Evolutionary conservation across 176 grass and related monocot genomes (phyloP), one percentile per base, ranked within the genome.

Genomic region (Thinopyrum elongatum): DNA sequence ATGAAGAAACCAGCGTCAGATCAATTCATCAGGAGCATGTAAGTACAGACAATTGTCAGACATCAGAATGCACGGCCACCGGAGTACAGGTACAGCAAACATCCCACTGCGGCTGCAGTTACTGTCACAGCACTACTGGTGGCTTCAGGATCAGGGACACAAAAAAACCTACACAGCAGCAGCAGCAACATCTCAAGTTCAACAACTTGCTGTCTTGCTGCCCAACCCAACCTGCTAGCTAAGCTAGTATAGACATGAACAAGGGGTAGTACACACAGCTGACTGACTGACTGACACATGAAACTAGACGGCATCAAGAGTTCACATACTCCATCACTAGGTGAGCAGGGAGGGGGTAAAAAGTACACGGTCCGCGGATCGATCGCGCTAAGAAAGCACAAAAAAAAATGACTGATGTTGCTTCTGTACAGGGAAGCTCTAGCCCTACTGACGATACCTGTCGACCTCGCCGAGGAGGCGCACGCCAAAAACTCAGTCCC

Each of bases 391-490:
- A 88, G 17, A 76, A 88, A 88, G 77, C 38, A 86, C 46, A 81
- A 87, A 87, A 91, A 89, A 77, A 86, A 84, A 3, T 57, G 19
- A 57, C 53, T 83, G 65, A 77, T 81, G 66, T 76, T 92, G 86
- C 79, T 83, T 92, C 90, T 95, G 79, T 90, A 95, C 93, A 95
- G 29, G 68, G 69, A 87, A 76, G 84, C 91, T 69, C 71, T 82
- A 86, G 81, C 77, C 69, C 44, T 79, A 92, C 39, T 9, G 6
- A 51, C 77, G 79, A 46, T n/a, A 59, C 72, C 65, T 83, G 83
- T 47, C 12, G 15, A 47, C 33, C 74, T 65, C 62, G n/a, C 29
- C 28, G 69, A 74, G 11, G 41, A 57, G 22, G 64, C n/a, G 47
- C 3, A 75, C 14, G 58, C 39, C 51, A 76, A 57, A 28, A 81